Base-by-base conservation (phyloP, 192 early-diverging fungal genomes). In the Backusella liffmaniae region DNA sequence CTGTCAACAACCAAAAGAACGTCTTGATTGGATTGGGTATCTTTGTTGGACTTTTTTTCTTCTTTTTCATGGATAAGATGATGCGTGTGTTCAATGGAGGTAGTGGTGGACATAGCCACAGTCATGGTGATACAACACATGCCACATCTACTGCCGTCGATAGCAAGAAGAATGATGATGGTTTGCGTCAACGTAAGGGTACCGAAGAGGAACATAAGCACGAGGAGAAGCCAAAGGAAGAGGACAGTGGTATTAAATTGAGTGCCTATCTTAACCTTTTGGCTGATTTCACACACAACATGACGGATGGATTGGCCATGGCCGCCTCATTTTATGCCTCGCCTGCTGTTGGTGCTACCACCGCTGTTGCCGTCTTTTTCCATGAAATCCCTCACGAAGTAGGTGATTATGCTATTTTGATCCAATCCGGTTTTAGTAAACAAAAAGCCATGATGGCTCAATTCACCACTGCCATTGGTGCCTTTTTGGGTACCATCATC, bases 311-410 rank as follows among this genome's bases (percentile, higher is more conserved):
- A 4, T 82, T 96, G 42, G 91, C 94, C 4, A 92, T 96, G 89
- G 88, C 93, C 0, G 92, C 93, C 1, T 94, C 94, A 26, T 95
- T 96, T 77, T 93, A 93, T 71, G 85, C 92, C 44, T 93, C 92
- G 35, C 93, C 92, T 32, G 89, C 91, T 3, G 88, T 93, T 30
- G 94, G 94, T n/a, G 88, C 94, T 6, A 93, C 94, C 3, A 96
- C 94, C 7, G 90, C 92, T 36, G 90, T 96, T 0, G 94, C 94
- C 0, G 92, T 96, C 29, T 93, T 94, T 39, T 93, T 96, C 86
- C 94, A 96, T 77, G 94, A 96, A 81, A 95, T 96, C 72, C 94
- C 94, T 5, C 94, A 96, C 74, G 92, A 95, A 84, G 90, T 96
- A 4, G 94, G 94, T 56, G 94, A 96, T 77, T 96, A 93, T 90